phyloP scores from a whole-genome alignment of 2,329 filamentous ascomycete genomes.

The Colletotrichum sp. region DNA sequence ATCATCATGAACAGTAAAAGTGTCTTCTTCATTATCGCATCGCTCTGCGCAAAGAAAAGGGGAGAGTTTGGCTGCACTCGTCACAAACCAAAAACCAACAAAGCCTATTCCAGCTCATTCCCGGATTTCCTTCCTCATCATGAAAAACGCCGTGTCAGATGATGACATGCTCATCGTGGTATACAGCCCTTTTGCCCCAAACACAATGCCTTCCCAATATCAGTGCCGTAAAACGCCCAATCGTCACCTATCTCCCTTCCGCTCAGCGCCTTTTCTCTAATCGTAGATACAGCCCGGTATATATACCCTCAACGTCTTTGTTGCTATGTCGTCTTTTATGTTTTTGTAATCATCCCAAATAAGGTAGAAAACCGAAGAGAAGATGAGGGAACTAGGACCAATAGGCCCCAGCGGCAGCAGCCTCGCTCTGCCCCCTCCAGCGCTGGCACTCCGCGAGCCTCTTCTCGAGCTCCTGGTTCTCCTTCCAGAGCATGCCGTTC shows the following conservation, averaged over 20 bases:
- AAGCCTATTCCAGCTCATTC: background rate
- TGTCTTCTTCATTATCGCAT: background rate
- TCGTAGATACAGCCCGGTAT: background rate
- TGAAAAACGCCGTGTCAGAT: background rate
- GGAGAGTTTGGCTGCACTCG: background rate
- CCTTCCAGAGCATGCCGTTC: slow-evolving; percentile 33
- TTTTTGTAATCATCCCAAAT: background rate
- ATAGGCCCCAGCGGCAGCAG: background rate
- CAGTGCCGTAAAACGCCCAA: background rate
- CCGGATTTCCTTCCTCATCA: background rate
- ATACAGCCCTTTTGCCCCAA: background rate
- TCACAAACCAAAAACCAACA: background rate
- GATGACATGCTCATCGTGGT: background rate
- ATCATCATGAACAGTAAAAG: background rate
- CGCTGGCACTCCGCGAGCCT: slow-evolving; percentile 22
- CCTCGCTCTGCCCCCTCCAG: slow-evolving; percentile 5
- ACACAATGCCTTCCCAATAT: background rate
- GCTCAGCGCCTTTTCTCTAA: background rate
- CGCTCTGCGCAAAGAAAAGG: background rate
- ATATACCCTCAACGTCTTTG: background rate
- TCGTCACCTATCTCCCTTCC: background rate
- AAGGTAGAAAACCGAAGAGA: background rate
- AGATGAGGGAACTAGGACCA: background rate
- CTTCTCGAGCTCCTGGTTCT: slow-evolving; percentile 36
- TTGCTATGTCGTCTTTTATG: background rate